These are phyloP conservation scores for Fusarium redolens DNA, from an alignment of 2,329 filamentous ascomycete species.

Conservation along the genomic window DNA sequence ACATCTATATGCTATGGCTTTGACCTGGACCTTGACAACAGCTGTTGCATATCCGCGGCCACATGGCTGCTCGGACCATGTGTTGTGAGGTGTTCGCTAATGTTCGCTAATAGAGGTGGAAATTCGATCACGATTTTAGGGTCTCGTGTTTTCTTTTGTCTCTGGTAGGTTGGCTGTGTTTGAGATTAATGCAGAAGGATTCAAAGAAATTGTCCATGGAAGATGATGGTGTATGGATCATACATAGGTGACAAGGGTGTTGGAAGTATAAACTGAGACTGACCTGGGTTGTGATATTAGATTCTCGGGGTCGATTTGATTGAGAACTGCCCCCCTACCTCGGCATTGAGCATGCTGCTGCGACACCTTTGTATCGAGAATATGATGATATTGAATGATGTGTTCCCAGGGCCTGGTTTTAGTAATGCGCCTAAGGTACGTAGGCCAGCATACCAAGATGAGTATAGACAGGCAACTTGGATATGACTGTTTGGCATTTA, in stretches of 20 bases:
- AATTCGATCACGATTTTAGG: background rate
- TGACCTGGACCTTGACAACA: background rate
- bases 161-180: background rate
- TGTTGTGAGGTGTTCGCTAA: slow-evolving; percentile 2
- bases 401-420: background rate
- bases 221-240: background rate
- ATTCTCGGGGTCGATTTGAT: background rate
- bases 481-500: background rate
- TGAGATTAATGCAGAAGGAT: slow-evolving; percentile 5
- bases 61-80: slow-evolving; percentile 33
- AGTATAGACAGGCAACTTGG: background rate
- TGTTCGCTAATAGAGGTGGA: slow-evolving; percentile 2
- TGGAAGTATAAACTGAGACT: background rate
- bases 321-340: background rate
- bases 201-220: background rate
- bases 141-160: background rate
- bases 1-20: background rate
- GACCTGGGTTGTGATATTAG: background rate
- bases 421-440: background rate
- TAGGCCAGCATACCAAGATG: background rate
- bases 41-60: background rate
- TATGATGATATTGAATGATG: background rate
- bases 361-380: background rate
- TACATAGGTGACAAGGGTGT: background rate
- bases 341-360: too few relatives aligned